A percentile compares a stretch with the other conserved stretches of the same genome.
phyloP scores from a whole-genome alignment of 495 filamentous ascomycete genomes.

The Daldinia concentrica region DNA sequence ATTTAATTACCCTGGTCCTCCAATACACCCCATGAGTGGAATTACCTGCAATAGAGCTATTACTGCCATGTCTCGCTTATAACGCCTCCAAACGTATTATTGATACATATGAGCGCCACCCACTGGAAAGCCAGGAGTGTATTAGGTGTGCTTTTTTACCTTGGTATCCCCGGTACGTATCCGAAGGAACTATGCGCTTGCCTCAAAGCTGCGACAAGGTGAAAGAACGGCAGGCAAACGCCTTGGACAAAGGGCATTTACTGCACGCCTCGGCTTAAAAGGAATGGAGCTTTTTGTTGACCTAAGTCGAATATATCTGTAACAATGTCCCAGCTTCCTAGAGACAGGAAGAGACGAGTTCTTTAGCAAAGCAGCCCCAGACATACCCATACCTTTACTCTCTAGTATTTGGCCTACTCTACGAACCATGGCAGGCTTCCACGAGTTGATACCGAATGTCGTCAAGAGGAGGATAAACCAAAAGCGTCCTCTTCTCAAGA shows the following conservation, averaged over 20 bases:
- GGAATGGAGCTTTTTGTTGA: neutral
- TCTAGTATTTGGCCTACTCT: neutral
- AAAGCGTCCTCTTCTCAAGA: constrained; percentile 32
- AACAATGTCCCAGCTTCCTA: constrained; percentile 1
- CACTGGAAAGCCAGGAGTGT: neutral
- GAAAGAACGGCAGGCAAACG: constrained; percentile 13
- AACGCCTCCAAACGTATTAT: neutral
- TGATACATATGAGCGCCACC: neutral
- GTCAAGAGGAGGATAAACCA: constrained; percentile 34
- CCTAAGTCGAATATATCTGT: constrained; percentile 19
- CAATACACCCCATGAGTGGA: neutral
- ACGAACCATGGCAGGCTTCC: constrained; percentile 37
- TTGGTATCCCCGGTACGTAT: constrained; percentile 15
- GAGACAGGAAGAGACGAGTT: neutral
- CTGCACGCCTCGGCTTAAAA: constrained; percentile 15
- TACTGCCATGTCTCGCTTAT: neutral
- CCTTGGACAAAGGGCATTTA: constrained; percentile 20
- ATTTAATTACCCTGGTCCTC: constrained; percentile 2
- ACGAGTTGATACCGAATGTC: constrained; percentile 36
- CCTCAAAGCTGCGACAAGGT: constrained; percentile 12
- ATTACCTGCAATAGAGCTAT: neutral
- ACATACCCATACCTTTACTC: neutral
- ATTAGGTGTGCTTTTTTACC: neutral
- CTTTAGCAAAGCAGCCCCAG: neutral
- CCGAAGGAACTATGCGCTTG: constrained; percentile 27